These are phyloP conservation scores for Davidsoniella virescens DNA, from an alignment of 2,329 filamentous ascomycete genomes.

Conservation along the genomic window DNA sequence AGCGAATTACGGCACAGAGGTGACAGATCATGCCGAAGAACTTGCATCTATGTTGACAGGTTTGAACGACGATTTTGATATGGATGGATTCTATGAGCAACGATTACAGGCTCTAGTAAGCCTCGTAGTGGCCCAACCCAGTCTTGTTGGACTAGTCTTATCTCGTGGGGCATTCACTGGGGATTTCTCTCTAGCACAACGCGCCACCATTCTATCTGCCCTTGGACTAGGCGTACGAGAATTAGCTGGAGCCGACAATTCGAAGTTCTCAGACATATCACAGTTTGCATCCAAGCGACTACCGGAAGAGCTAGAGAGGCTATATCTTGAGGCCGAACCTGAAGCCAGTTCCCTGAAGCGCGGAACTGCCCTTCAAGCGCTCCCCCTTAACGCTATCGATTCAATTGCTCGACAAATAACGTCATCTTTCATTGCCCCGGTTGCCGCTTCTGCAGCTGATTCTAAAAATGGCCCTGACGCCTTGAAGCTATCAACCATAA, in stretches of 20 bases:
- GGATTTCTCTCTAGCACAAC: constrained; percentile 76
- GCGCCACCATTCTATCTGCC: constrained; percentile 65
- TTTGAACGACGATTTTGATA: constrained; percentile 70
- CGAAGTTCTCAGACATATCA: constrained; percentile 30
- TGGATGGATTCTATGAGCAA: constrained; percentile 60
- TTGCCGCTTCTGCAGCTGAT: constrained; percentile 71
- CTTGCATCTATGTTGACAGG: constrained; percentile 62
- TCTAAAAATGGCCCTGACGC: constrained; percentile 61
- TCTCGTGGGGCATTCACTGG: constrained; percentile 75
- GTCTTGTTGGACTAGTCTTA: constrained; percentile 69
- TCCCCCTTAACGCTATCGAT: constrained; percentile 46
- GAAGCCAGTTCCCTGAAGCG: constrained; percentile 10
- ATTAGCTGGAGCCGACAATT: constrained; percentile 57
- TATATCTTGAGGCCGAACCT: constrained; percentile 37
- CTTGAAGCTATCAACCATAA: constrained; percentile 82
- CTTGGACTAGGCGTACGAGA: constrained; percentile 72
- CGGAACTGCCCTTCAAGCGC: constrained; percentile 29
- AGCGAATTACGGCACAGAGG: constrained; percentile 72
- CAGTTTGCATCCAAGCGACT: constrained; percentile 70
- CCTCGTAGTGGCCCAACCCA: constrained; percentile 58
- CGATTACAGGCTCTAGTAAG: constrained; percentile 70
- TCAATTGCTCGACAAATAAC: constrained; percentile 52
- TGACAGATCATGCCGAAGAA: constrained; percentile 69
- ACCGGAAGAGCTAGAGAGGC: constrained; percentile 53
- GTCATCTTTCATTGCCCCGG: constrained; percentile 58